These are phyloP conservation scores for Didymella glomerata DNA, from an alignment of 2,329 filamentous ascomycete species.

Conservation along the genomic window DNA sequence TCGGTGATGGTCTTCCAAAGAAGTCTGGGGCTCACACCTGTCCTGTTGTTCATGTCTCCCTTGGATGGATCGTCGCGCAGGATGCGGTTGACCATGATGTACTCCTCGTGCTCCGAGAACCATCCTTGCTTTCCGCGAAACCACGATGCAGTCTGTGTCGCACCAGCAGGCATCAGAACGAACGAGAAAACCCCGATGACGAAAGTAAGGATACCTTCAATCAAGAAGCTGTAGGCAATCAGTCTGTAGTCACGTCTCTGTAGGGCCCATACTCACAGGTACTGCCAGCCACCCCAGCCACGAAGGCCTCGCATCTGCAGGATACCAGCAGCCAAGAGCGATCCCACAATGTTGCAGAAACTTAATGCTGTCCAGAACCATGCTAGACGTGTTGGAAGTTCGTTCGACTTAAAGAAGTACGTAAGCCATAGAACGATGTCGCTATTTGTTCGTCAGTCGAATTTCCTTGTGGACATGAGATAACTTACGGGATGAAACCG, in stretches of 20 bases:
- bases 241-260: constrained; percentile 50
- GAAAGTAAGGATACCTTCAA: constrained; percentile 65
- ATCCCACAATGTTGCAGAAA: constrained; percentile 49
- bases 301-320: constrained; percentile 54
- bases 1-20: constrained; percentile 40
- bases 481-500: constrained; percentile 37
- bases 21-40: constrained; percentile 31
- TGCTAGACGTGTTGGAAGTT: constrained; percentile 53
- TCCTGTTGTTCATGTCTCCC: constrained; percentile 60
- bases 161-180: constrained; percentile 62
- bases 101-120: constrained; percentile 68
- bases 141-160: constrained; percentile 62
- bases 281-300: constrained; percentile 55
- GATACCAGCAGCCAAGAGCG: constrained; percentile 52
- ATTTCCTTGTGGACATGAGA: no score
- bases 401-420: constrained; percentile 53
- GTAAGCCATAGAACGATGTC: constrained; percentile 54
- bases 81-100: constrained; percentile 69
- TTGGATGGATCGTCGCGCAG: constrained; percentile 66
- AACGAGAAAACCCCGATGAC: constrained; percentile 63
- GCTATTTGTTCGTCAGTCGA: constrained; percentile 44
- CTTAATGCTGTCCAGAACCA: constrained; percentile 56
- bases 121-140: constrained; percentile 66
- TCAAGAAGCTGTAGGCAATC: constrained; percentile 51
- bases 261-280: constrained; percentile 22